phyloP scores from a whole-genome alignment of 2,329 filamentous ascomycete genomes.

The Rhynchosporium agropyri region DNA sequence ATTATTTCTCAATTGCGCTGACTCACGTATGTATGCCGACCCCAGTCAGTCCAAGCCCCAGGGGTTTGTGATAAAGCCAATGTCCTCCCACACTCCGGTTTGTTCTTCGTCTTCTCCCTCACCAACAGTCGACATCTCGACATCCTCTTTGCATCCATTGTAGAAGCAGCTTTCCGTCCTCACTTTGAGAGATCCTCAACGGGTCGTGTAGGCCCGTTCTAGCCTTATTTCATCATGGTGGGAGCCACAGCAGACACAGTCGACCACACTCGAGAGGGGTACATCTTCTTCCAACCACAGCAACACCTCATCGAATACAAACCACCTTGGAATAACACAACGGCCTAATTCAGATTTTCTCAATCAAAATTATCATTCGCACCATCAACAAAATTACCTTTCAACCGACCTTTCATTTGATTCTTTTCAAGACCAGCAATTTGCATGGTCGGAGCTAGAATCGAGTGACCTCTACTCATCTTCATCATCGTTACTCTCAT shows the following conservation, averaged over 20 bases:
- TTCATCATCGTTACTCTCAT: slow-evolving; percentile 5
- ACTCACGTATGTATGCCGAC: neutral
- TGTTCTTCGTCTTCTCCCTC: neutral
- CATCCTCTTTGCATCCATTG: slow-evolving; percentile 17
- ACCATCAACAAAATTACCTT: neutral
- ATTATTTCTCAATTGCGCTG: neutral
- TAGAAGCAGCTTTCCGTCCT: slow-evolving; percentile 8
- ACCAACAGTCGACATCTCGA: slow-evolving; percentile 4
- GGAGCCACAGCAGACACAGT: slow-evolving; percentile 10
- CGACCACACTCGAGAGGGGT: neutral
- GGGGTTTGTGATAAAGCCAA: slow-evolving; percentile 3
- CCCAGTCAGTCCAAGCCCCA: neutral
- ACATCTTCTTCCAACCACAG: slow-evolving; percentile 17
- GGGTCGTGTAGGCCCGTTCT: slow-evolving; percentile 23
- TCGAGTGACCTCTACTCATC: slow-evolving; percentile 4
- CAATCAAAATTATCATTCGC: slow-evolving; percentile 4
- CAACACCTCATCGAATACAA: slow-evolving; percentile 17
- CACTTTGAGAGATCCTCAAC: slow-evolving; percentile 2
- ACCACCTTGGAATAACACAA: slow-evolving; percentile 16
- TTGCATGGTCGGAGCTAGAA: slow-evolving; percentile 14
- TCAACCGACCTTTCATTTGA: slow-evolving; percentile 6
- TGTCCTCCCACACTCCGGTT: neutral
- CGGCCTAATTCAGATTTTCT: slow-evolving; percentile 14
- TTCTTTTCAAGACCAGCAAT: slow-evolving; percentile 6
- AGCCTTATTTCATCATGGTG: slow-evolving; percentile 18